phyloP scores from a whole-genome alignment of 805 yeast species.

The Candida lessepsii region DNA sequence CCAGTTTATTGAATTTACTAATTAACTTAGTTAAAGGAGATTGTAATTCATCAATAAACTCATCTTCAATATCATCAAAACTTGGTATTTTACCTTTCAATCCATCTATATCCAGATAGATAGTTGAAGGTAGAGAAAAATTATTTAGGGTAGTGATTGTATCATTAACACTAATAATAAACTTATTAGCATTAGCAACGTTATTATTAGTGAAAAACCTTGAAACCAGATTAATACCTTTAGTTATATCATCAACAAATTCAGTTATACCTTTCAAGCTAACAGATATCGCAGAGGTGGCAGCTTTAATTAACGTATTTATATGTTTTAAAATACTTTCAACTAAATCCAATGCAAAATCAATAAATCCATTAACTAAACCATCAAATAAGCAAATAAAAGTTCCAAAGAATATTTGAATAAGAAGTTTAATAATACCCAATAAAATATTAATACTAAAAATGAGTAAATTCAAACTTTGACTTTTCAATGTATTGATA shows the following conservation, averaged over 20 bases:
- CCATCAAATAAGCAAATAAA: constrained; percentile 79
- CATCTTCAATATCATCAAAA: constrained; percentile 61
- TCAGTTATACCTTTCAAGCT: constrained; percentile 9
- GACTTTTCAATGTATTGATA: constrained; percentile 8
- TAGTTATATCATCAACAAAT: constrained; percentile 6
- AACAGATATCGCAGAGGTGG: constrained; percentile 14
- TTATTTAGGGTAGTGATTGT: constrained; percentile 55
- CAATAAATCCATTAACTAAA: constrained; percentile 68
- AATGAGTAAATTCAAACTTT: constrained; percentile 10
- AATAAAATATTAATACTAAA: constrained; percentile 28
- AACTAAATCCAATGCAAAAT: constrained; percentile 71
- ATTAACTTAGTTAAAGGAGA: constrained; percentile 44
- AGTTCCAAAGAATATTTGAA: constrained; percentile 81
- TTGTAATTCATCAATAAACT: constrained; percentile 52
- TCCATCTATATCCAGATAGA: constrained; percentile 54
- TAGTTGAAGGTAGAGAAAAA: constrained; percentile 62
- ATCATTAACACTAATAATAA: constrained; percentile 51
- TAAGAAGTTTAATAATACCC: constrained; percentile 56
- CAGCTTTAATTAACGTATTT: constrained; percentile 53
- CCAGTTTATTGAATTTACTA: background rate
- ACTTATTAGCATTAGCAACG: constrained; percentile 27
- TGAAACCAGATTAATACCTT: constrained; percentile 15
- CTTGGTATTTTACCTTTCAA: constrained; percentile 56
- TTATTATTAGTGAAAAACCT: constrained; percentile 48
- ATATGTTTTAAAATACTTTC: constrained; percentile 59